Conservation (phyloP, 306 rosid genomes). For the Lathyrus aphaca region DNA sequence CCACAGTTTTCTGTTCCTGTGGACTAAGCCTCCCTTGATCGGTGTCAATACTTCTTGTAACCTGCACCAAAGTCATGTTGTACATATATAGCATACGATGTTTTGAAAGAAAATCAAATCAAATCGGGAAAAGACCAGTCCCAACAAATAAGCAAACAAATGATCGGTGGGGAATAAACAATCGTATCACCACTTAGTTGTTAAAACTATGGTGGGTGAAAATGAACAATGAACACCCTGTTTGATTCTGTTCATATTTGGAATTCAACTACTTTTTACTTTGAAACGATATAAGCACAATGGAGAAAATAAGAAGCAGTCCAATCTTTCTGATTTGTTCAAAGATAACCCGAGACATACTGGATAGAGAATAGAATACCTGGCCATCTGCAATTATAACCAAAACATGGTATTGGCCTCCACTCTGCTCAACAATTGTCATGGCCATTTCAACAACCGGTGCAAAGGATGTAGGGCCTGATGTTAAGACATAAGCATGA, state of each 20-base stretch:
- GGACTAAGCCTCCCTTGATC: constrained; percentile 74
- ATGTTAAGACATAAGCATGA: constrained; percentile 30
- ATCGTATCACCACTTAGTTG: neutral
- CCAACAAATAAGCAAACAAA: constrained; percentile 12
- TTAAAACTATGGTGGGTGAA: neutral
- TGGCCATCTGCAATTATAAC: constrained; percentile 92
- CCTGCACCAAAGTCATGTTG: constrained; percentile 52
- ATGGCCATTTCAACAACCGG: constrained; percentile 92
- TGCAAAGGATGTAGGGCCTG: constrained; percentile 97
- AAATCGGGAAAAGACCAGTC: neutral
- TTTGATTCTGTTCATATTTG: constrained; percentile 1
- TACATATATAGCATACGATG: constrained; percentile 3
- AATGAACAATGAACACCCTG: neutral
- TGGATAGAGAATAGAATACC: constrained; percentile 54
- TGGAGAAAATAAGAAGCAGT: constrained; percentile 9
- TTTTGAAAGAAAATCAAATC: constrained; percentile 5
- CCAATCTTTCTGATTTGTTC: constrained; percentile 9
- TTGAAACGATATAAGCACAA: neutral
- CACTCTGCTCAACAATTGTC: constrained; percentile 92
- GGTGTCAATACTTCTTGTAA: constrained; percentile 90
- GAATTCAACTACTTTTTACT: neutral
- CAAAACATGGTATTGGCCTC: constrained; percentile 76
- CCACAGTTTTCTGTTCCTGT: constrained; percentile 87
- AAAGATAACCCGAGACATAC: neutral
- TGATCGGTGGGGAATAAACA: constrained; percentile 15